Percentiles rank a stretch among this genome's conserved stretches.
Evolutionary conservation across 2,329 filamentous ascomycete species (phyloP).

Genomic region (Paradendryphiella salina): DNA sequence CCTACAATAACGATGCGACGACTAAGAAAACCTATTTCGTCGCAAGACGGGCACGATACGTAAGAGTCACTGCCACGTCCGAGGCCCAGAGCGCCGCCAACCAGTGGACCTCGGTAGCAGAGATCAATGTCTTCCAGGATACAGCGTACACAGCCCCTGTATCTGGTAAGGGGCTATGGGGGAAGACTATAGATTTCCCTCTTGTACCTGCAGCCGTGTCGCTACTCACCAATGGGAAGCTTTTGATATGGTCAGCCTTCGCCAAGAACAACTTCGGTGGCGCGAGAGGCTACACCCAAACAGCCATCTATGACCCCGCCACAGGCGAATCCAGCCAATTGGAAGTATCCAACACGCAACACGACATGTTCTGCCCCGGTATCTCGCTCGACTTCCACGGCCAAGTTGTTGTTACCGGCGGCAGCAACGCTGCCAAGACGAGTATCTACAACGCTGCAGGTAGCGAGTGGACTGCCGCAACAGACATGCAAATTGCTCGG

Average conservation of each 20-base stretch:
- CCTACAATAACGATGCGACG: conserved; percentile 29
- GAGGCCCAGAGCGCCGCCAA: conserved; percentile 27
- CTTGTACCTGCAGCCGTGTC: conserved; percentile 32
- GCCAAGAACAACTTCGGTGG: conserved; percentile 26
- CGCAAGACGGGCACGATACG: conserved; percentile 26
- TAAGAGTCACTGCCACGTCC: conserved; percentile 29
- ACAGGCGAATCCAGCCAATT: conserved; percentile 28
- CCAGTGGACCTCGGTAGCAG: conserved; percentile 28
- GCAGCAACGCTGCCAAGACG: conserved; percentile 54
- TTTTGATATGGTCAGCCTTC: conserved; percentile 31
- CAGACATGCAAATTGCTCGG: conserved; percentile 59
- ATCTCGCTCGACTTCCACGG: conserved; percentile 56
- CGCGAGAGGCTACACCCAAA: conserved; percentile 33
- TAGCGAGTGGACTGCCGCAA: conserved; percentile 54
- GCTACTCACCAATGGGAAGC: conserved; percentile 30
- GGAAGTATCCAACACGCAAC: conserved; percentile 48
- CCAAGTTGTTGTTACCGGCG: conserved; percentile 58
- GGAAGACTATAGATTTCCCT: conserved; percentile 35
- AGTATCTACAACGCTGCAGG: conserved; percentile 49
- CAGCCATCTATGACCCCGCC: conserved; percentile 38
- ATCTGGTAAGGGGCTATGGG: conserved; percentile 30
- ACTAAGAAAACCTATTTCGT: conserved; percentile 34
- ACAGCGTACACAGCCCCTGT: conserved; percentile 22
- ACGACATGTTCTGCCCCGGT: conserved; percentile 63
- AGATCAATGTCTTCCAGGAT: conserved; percentile 33